Evolutionary conservation across 2,329 filamentous ascomycete genomes (phyloP).

Genomic region (Capronia epimyces): DNA sequence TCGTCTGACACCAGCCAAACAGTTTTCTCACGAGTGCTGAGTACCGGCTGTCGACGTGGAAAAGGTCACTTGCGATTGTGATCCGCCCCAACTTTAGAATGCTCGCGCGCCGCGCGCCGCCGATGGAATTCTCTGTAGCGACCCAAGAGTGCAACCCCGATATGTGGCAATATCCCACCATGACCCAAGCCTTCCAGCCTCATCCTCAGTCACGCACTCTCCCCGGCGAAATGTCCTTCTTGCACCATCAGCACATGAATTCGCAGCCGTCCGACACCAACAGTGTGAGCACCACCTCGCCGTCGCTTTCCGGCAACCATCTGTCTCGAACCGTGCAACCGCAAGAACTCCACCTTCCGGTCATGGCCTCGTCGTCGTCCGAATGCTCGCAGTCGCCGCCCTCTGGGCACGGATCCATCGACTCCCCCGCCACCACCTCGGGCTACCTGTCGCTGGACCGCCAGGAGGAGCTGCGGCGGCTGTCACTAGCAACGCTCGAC

Average conservation of each 20-base stretch:
- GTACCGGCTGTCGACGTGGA: no score
- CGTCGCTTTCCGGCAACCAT: background rate
- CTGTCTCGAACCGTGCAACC: constrained; percentile 12
- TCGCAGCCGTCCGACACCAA: background rate
- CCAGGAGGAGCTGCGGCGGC: constrained; percentile 11
- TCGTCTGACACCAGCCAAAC: no score
- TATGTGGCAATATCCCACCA: constrained; percentile 4
- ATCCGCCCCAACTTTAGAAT: no score
- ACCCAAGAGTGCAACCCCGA: no score
- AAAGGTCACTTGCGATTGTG: no score
- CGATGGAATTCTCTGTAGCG: no score
- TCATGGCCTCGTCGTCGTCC: background rate
- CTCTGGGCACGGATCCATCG: constrained; percentile 1
- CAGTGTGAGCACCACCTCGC: background rate
- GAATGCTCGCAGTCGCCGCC: background rate
- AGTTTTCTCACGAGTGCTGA: no score
- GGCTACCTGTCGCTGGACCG: constrained; percentile 3
- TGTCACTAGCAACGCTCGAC: constrained; percentile 14
- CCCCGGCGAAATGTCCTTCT: background rate
- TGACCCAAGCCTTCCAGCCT: background rate
- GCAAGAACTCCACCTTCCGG: constrained; percentile 9
- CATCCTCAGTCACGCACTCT: background rate
- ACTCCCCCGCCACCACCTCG: background rate
- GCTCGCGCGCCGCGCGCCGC: no score
- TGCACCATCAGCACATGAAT: background rate